These are phyloP conservation scores for Fraxinus baroniana DNA, from an alignment of 305 asterid species.

Conservation along the genomic window DNA sequence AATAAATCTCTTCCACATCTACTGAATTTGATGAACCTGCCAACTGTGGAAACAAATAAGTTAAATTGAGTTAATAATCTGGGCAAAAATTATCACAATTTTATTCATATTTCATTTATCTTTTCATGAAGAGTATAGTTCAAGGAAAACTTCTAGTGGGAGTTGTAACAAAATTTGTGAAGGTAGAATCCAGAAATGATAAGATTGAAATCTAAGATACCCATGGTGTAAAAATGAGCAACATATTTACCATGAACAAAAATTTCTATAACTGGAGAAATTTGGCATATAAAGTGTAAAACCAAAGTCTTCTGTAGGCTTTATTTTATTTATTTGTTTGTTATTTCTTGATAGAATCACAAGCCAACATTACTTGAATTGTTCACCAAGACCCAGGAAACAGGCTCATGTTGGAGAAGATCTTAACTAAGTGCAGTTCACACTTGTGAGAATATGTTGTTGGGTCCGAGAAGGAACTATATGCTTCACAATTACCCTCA, in stretches of 20 bases:
- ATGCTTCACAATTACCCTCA: neutral
- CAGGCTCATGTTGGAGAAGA: neutral
- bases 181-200: neutral
- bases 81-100: conserved; percentile 1
- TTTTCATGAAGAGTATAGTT: conserved; percentile 9
- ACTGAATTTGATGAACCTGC: conserved; percentile 58
- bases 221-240: conserved; percentile 4
- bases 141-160: neutral
- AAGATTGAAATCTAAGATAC: conserved; percentile 8
- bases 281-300: neutral
- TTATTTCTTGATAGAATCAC: neutral
- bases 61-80: conserved; percentile 19
- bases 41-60: conserved; percentile 46
- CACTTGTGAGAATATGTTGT: neutral
- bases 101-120: neutral
- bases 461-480: neutral
- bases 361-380: neutral
- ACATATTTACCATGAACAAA: neutral
- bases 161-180: conserved; percentile 10
- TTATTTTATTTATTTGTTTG: neutral
- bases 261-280: conserved; percentile 15
- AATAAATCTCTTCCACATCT: conserved; percentile 74
- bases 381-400: neutral
- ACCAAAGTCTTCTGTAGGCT: neutral
- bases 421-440: neutral